A percentile compares a stretch with the other conserved stretches of the same genome.
phyloP scores from a whole-genome alignment of 176 grass and related monocot species.

The Eleusine coracana region DNA sequence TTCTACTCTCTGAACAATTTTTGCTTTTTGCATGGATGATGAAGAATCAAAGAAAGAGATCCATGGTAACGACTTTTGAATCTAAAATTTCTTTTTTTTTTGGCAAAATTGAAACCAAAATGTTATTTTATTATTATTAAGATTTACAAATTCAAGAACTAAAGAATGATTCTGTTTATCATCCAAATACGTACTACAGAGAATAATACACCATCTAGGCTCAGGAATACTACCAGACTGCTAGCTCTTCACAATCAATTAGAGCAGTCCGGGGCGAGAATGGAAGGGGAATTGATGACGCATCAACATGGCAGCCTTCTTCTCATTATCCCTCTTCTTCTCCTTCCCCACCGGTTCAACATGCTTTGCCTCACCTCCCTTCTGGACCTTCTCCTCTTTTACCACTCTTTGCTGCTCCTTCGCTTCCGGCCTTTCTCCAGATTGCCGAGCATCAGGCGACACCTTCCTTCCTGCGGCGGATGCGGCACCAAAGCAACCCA shows the following conservation, averaged over 20 bases:
- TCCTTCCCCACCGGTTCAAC: background rate
- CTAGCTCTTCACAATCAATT: background rate
- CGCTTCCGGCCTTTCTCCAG: background rate
- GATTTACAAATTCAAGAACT: too few relatives aligned
- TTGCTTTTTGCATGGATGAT: too few relatives aligned
- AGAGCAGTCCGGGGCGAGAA: slow-evolving; percentile 51
- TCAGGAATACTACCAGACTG: too few relatives aligned
- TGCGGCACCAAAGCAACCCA: background rate
- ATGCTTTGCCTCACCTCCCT: background rate
- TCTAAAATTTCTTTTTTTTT: too few relatives aligned
- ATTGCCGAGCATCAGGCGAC: background rate
- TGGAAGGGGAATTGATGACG: slow-evolving; percentile 58
- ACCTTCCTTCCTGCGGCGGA: background rate
- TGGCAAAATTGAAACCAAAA: too few relatives aligned
- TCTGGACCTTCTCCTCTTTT: background rate
- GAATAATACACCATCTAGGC: too few relatives aligned
- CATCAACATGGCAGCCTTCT: background rate
- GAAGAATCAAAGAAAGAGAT: too few relatives aligned
- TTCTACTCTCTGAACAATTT: too few relatives aligned
- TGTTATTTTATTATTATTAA: too few relatives aligned
- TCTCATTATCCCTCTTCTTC: background rate
- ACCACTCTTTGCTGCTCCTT: background rate
- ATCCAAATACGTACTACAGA: too few relatives aligned
- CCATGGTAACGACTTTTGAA: too few relatives aligned
- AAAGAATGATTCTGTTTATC: too few relatives aligned